These are phyloP conservation scores for Diutina rugosa DNA, from an alignment of 1,139 yeast species.

Conservation along the genomic window DNA sequence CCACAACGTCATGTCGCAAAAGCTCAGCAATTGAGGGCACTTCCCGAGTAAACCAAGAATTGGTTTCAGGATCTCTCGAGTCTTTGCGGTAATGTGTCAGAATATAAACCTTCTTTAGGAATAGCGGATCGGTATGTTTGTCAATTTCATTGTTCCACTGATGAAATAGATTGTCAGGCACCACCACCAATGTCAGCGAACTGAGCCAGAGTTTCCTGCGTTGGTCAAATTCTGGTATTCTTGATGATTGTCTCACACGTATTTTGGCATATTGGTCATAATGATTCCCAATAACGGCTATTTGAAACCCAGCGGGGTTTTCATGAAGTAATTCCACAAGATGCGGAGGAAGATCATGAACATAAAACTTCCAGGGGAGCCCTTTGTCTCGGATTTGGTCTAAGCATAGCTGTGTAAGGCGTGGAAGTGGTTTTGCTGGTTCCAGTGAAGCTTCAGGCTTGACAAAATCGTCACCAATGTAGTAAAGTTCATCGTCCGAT, in stretches of 20 bases:
- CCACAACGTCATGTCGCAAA: constrained; percentile 34
- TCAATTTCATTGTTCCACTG: constrained; percentile 52
- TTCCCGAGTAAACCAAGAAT: constrained; percentile 10
- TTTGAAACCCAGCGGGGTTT: constrained; percentile 31
- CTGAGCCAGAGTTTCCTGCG: constrained; percentile 8
- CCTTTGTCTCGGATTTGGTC: constrained; percentile 30
- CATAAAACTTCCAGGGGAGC: constrained; percentile 43
- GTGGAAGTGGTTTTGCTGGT: not conserved
- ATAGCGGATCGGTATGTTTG: constrained; percentile 35
- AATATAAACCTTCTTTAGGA: constrained; percentile 21
- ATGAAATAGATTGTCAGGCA: constrained; percentile 53
- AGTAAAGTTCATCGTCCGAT: constrained; percentile 26
- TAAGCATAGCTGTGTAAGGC: constrained; percentile 30
- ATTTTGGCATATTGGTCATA: not conserved
- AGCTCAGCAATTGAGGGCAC: constrained; percentile 20
- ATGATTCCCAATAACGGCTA: not conserved
- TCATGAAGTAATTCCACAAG: constrained; percentile 21
- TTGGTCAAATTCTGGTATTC: not conserved
- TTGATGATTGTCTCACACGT: not conserved
- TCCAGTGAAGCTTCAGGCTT: constrained; percentile 2
- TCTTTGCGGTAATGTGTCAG: constrained; percentile 18
- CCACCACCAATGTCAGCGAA: constrained; percentile 43
- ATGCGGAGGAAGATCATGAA: constrained; percentile 27
- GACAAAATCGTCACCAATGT: constrained; percentile 9
- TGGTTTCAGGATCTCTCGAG: constrained; percentile 5